Conservation (phyloP, 2,329 filamentous ascomycete genomes). For the Clonostachys rhizophaga region DNA sequence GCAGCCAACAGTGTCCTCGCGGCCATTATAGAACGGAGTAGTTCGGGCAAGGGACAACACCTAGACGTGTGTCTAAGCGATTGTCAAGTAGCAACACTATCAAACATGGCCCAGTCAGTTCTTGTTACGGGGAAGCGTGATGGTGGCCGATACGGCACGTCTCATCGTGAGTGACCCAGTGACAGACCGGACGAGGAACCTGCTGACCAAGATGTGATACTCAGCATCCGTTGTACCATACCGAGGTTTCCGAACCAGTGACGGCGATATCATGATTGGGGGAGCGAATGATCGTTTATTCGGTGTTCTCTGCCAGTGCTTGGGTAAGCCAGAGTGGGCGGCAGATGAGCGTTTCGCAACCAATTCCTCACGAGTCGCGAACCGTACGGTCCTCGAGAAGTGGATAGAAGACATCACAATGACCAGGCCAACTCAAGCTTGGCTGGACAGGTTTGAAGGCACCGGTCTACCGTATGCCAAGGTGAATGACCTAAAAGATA, state of each 20-base stretch:
- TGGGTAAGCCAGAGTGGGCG: too few species aligned
- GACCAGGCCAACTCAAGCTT: too few species aligned
- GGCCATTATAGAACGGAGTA: conserved; percentile 51
- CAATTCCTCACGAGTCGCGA: too few species aligned
- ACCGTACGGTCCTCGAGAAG: too few species aligned
- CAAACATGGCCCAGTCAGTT: conserved; percentile 62
- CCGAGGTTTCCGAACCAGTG: conserved; percentile 44
- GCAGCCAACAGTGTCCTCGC: conserved; percentile 66
- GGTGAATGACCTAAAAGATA: too few species aligned
- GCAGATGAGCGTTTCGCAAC: too few species aligned
- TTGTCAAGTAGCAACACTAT: conserved; percentile 64
- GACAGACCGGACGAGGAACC: too few species aligned
- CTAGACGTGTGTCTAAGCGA: conserved; percentile 64
- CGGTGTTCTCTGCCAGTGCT: conserved; percentile 11
- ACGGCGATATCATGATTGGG: conserved; percentile 27
- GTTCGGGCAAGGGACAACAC: conserved; percentile 57
- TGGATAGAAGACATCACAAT: too few species aligned
- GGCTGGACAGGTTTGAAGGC: too few species aligned
- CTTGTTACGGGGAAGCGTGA: conserved; percentile 40
- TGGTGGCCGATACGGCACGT: too few species aligned
- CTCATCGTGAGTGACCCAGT: too few species aligned
- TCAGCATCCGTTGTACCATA: conserved; percentile 67
- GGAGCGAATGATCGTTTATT: conserved; percentile 18
- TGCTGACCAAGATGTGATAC: conserved; percentile 46
- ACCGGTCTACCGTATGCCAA: too few species aligned